A percentile compares a stretch with the other conserved stretches of the same genome.
These are phyloP conservation scores for Gossypium laxum DNA, from an alignment of 441 rosid genomes.

Conservation along the genomic window DNA sequence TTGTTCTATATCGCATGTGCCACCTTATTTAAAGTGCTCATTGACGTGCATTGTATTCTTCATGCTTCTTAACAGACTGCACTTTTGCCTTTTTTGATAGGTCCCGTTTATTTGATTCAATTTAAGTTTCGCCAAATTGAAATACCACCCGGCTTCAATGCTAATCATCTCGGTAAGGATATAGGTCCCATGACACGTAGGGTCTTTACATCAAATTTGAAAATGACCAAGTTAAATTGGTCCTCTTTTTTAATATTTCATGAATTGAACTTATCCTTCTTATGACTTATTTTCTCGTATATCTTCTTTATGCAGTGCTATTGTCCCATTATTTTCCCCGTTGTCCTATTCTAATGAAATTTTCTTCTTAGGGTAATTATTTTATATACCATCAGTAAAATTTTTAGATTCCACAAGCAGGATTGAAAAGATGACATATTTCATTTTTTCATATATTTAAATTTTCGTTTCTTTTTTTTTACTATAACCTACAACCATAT, in stretches of 20 bases:
- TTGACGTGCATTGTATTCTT: conserved; percentile 1
- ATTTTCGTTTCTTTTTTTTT: no score
- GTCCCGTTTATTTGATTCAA: conserved; percentile 74
- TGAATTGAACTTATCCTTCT: neutral
- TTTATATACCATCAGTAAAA: no score
- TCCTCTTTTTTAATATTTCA: neutral
- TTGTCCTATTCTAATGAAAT: neutral
- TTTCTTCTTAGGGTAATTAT: neutral
- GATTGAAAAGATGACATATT: neutral
- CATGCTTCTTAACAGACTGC: neutral
- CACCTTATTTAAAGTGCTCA: neutral
- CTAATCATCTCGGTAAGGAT: conserved; percentile 60
- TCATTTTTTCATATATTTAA: no score
- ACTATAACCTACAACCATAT: no score
- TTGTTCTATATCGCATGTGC: neutral
- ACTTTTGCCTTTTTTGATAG: conserved; percentile 26
- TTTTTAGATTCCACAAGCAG: neutral
- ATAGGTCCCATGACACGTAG: neutral
- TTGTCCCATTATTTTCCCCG: neutral
- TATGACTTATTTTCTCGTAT: neutral
- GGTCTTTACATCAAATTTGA: conserved; percentile 1
- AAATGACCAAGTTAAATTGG: neutral
- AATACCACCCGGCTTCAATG: conserved; percentile 78
- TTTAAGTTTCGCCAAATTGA: conserved; percentile 89
- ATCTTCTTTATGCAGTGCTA: neutral